Conservation (phyloP, 495 filamentous ascomycete species). For the Hyaloscypha finlandica region DNA sequence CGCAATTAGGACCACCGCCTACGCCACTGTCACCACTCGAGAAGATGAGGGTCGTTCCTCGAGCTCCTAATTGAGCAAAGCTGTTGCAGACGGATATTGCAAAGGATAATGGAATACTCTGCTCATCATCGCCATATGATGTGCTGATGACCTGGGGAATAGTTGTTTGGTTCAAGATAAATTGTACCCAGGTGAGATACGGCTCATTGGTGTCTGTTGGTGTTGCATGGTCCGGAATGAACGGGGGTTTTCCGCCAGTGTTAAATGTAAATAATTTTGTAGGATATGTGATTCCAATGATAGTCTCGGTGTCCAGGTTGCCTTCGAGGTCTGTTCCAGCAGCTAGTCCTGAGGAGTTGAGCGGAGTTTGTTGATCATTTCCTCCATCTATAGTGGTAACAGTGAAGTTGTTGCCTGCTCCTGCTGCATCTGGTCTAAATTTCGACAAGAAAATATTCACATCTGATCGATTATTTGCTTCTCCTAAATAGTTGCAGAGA, state of each 20-base stretch:
- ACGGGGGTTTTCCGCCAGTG: constrained; percentile 62
- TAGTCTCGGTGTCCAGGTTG: constrained; percentile 74
- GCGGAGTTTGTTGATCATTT: constrained; percentile 60
- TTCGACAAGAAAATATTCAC: constrained; percentile 58
- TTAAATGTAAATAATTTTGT: constrained; percentile 62
- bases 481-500: constrained; percentile 66
- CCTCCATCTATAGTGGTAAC: constrained; percentile 66
- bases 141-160: constrained; percentile 73
- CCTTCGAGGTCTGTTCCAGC: constrained; percentile 58
- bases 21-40: constrained; percentile 72
- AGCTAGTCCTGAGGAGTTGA: constrained; percentile 34
- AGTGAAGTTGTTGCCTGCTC: constrained; percentile 41
- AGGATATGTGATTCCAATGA: constrained; percentile 59
- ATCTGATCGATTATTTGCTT: constrained; percentile 65
- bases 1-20: constrained; percentile 53
- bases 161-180: constrained; percentile 61
- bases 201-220: constrained; percentile 40
- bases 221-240: constrained; percentile 54
- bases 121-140: constrained; percentile 69
- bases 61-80: constrained; percentile 68
- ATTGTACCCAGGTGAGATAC: constrained; percentile 59
- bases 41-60: constrained; percentile 71
- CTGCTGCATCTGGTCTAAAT: constrained; percentile 49
- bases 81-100: constrained; percentile 66
- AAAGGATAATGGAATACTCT: constrained; percentile 63